Base-by-base conservation (phyloP, 352 stramenopile species). In the Phytophthora sp. region DNA sequence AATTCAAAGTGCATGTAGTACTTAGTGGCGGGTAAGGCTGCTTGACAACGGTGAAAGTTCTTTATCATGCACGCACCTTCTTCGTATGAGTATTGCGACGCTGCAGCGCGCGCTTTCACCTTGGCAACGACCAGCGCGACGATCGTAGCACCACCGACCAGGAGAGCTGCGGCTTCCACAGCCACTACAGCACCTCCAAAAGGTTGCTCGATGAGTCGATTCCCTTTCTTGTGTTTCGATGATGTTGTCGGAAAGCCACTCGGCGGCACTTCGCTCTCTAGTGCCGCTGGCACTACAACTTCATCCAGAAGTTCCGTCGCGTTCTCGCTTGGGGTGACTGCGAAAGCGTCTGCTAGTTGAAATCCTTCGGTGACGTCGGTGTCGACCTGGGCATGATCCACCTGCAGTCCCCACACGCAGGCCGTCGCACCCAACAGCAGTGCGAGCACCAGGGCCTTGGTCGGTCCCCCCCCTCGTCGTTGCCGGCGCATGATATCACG, bases 91-190 rank as follows among this genome's bases (percentile, higher is more conserved):
- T 63, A 66, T 17, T 60, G 48, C 45, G 18, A 34, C 32, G 26
- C 20, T n/a, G 49, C 37, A 13, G 20, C 35, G 4, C 62, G 54
- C 1, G 49, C 21, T 46, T 68, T 74, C 13, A 61, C 30, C 54
- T 74, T 74, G 30, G 55, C 30, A 24, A 68, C 31, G 30, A 71
- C 27, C 24, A 77, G 50, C 13, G 68, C 64, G 7, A 56, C 35
- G n/a, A 70, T 53, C 5, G 69, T 64, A 21, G 64, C 64, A 37
- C 69, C 65, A 28, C 58, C 59, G 1, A 77, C 64, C 2, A 77
- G 69, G 17, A 77, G 54, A 54, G 51, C 69, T 5, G 64, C 60
- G 26, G 60, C 65, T 63, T 77, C 49, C 15, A 74, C 27, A 13
- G 69, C 69, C 3, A 77, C 69, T 8, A 74, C 26, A 3, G 69